Evolutionary conservation across 1,284 basidiomycete genomes (phyloP).

Genomic region (Phaffia rhodozyma): DNA sequence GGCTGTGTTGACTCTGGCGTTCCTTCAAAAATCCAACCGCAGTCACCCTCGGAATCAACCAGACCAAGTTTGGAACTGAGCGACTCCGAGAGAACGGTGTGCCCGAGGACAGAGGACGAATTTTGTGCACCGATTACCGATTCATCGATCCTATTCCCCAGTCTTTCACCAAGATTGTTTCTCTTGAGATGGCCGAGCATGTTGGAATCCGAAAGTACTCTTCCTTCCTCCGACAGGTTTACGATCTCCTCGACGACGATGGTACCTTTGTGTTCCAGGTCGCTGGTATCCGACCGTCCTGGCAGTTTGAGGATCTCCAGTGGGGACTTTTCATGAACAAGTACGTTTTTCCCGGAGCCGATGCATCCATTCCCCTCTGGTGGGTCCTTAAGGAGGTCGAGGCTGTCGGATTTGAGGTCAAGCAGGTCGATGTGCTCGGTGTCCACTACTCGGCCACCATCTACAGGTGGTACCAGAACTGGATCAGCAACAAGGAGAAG

Average conservation of each 20-base stretch:
- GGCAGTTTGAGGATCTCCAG: conserved; percentile 97
- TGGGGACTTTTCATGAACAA: conserved; percentile 58
- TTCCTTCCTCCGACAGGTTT: conserved; percentile 79
- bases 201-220: conserved; percentile 91
- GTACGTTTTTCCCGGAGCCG: conserved; percentile 95
- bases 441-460: conserved; percentile 96
- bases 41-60: conserved; percentile 82
- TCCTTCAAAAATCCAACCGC: neutral
- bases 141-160: conserved; percentile 73
- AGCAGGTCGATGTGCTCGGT: conserved; percentile 87
- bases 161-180: conserved; percentile 87
- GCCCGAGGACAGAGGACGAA: conserved; percentile 62
- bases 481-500: conserved; percentile 78
- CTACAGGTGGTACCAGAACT: conserved; percentile 91
- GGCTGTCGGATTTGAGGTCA: conserved; percentile 88
- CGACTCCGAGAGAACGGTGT: conserved; percentile 74
- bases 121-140: conserved; percentile 89
- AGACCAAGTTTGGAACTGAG: conserved; percentile 83
- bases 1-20: neutral
- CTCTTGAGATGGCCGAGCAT: conserved; percentile 98
- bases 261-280: conserved; percentile 94
- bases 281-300: conserved; percentile 78
- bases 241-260: conserved; percentile 87
- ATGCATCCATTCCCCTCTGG: conserved; percentile 84
- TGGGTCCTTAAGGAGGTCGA: conserved; percentile 83